Percentiles rank a stretch among this genome's conserved stretches.
phyloP scores from a whole-genome alignment of 2,329 filamentous ascomycete genomes.

The Verticillium isaacii region DNA sequence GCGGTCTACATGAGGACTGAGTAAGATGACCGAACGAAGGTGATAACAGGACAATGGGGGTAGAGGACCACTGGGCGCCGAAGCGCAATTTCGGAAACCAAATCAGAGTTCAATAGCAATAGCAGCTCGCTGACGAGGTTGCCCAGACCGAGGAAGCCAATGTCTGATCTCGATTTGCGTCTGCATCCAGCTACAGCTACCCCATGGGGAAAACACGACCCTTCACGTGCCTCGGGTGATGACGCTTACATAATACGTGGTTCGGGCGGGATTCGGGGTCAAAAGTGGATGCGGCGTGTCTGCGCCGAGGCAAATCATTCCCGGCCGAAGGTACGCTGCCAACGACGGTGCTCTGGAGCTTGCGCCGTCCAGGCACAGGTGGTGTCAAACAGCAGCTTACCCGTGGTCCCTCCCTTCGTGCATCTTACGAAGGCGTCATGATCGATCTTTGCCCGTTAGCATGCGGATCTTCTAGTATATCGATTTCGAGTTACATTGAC shows the following conservation, averaged over 20 bases:
- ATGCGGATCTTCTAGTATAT: not conserved
- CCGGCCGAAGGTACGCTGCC: not conserved
- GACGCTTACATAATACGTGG: not conserved
- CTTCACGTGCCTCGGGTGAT: not conserved
- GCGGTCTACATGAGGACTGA: not conserved
- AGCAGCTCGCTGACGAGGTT: too few species aligned
- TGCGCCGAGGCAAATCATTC: constrained; percentile 6
- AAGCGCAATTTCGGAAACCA: too few species aligned
- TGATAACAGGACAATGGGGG: too few species aligned
- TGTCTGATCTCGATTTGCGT: too few species aligned
- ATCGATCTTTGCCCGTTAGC: not conserved
- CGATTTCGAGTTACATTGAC: not conserved
- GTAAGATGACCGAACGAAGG: too few species aligned
- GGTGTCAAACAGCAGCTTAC: not conserved
- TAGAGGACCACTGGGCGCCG: too few species aligned
- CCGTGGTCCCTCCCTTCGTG: not conserved
- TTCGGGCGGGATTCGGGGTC: not conserved
- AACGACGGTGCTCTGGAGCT: not conserved
- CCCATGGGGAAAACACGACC: not conserved
- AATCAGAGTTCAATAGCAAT: too few species aligned
- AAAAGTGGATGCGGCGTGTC: not conserved
- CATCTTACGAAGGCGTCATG: not conserved
- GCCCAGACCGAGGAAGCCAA: too few species aligned
- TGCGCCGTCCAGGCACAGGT: not conserved
- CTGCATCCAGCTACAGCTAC: not conserved